Percentiles rank a stretch among this genome's conserved stretches.
Conservation (phyloP, 2,329 filamentous ascomycete genomes). For the Trichoderma polysporum region DNA sequence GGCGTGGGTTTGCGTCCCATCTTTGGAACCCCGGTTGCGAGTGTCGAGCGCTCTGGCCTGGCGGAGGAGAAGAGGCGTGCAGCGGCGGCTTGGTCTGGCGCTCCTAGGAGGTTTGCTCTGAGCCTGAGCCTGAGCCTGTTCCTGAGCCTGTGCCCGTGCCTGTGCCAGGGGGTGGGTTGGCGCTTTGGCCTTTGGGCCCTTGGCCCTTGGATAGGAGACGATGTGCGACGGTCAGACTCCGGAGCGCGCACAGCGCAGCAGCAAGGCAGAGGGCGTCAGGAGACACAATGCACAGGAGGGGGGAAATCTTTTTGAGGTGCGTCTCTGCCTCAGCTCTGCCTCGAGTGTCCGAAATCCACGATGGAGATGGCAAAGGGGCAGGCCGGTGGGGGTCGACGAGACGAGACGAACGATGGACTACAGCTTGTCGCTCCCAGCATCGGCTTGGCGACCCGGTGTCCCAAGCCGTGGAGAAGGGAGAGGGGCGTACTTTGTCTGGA, state of each 20-base stretch:
- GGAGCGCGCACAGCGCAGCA: conserved; percentile 15
- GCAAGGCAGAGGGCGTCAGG: conserved; percentile 14
- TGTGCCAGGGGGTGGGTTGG: conserved; percentile 29
- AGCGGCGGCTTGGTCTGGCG: conserved; percentile 13
- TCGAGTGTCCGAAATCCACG: background rate
- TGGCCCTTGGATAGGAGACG: conserved; percentile 11
- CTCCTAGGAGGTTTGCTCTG: conserved; percentile 18
- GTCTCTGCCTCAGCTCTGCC: conserved; percentile 12
- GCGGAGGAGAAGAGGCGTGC: conserved; percentile 4
- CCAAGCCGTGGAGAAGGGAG: conserved; percentile 16
- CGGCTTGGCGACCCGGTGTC: conserved; percentile 16
- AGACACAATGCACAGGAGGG: conserved; percentile 3
- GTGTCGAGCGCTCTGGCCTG: background rate
- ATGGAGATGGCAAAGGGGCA: conserved; percentile 21
- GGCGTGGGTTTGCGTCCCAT: conserved; percentile 61
- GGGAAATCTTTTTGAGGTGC: background rate
- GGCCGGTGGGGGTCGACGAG: conserved; percentile 13
- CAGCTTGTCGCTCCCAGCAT: conserved; percentile 12
- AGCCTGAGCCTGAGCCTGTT: conserved; percentile 10
- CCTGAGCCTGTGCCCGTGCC: conserved; percentile 8
- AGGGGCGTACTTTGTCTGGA: conserved; percentile 6
- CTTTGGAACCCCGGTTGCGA: conserved; percentile 19
- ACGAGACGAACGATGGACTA: conserved; percentile 19
- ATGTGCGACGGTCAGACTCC: conserved; percentile 9
- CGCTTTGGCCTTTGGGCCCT: background rate